Base-by-base conservation (phyloP, 225 moss, liverwort and hornwort genomes). In the Lunularia cruciata region DNA sequence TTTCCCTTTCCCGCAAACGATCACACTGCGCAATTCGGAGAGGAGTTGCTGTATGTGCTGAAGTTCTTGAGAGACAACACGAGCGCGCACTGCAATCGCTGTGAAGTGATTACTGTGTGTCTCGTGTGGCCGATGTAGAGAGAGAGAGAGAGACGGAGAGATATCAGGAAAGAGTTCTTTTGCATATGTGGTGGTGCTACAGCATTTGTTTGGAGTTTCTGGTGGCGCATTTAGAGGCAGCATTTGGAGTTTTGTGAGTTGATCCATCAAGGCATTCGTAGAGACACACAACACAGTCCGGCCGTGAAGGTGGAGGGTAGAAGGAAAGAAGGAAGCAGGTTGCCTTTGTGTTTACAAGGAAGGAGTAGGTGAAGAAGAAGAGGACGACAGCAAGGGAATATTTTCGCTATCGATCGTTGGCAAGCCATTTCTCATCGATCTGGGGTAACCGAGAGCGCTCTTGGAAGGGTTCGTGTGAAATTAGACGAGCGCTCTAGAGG, bases 211-310 rank as follows among this genome's bases (percentile, higher is more conserved):
- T 51, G 49, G 49, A 51, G 49, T 51, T 12, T 51, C 19, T n/a
- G 57, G 30, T 12, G 57, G 57, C 57, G 57, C 57, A 9, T 57
- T 57, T 28, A 10, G 27, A 10, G 57, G 52, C 27, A 27, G 57
- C 57, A 1, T 18, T 30, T 3, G 57, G 57, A 32, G 5, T 30
- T 13, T 57, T 28, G 14, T 14, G 31, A 57, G 28, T 57, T 30
- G 31, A 51, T 51, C 8, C 6, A n/a, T n/a, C n/a, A 40, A 40
- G 40, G 40, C 40, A 13, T 40, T 40, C 13, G 40, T n/a, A n/a
- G n/a, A n/a, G n/a, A n/a, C n/a, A n/a, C n/a, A n/a, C n/a, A n/a
- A n/a, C n/a, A 40, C 13, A 40, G 40, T 13, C 40, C 13, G 40
- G 40, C 40, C 8, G 49, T 12, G 49, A 51, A 51, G 49, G 49